Base-by-base conservation (phyloP, 257 asterid species). In the Lycium ferocissimum region DNA sequence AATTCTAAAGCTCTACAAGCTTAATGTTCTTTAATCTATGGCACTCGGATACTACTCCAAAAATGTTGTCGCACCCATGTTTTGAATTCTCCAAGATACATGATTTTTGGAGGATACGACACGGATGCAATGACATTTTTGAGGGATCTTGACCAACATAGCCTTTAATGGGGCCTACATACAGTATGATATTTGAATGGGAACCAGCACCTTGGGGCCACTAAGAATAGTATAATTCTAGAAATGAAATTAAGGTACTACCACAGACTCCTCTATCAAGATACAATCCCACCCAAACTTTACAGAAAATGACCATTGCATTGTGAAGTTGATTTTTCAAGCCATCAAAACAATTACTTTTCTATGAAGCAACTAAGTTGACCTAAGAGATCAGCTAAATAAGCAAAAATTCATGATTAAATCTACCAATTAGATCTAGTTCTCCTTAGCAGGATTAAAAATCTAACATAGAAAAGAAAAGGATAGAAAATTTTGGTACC, bases 221-320 rank as follows among this genome's bases (percentile, higher is more conserved):
- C 14, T 51, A 8, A 53, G 82, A 53, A 8, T 81, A 10, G 45
- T 1, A 81, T 66, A 45, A 45, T 81, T 62, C 54, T 9, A 69
- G 76, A 81, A 75, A 85, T 43, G 65, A 84, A 58, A 45, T 69
- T 43, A 80, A 51, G 75, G 57, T 38, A 78, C 83, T 89, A 90
- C 93, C 97, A 91, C 95, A 92, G 82, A 88, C 49, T 47, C 53
- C 66, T 69, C 88, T 88, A 85, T 91, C 95, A 82, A 65, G 83
- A 82, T 63, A 76, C 69, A 54, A 75, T 86, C 86, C 71, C 45
- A 86, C 86, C 88, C 86, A 35, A 79, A 51, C 33, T 35, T 43
- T 43, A 79, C 26, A 57, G 9, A 40, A 83, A 71, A 70, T 67
- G 57, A 78, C 86, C 63, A 82, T 62, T 63, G 76, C 62, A 79